Base-by-base conservation (phyloP, 768 basidiomycete species). In the Boletus fagicola region DNA sequence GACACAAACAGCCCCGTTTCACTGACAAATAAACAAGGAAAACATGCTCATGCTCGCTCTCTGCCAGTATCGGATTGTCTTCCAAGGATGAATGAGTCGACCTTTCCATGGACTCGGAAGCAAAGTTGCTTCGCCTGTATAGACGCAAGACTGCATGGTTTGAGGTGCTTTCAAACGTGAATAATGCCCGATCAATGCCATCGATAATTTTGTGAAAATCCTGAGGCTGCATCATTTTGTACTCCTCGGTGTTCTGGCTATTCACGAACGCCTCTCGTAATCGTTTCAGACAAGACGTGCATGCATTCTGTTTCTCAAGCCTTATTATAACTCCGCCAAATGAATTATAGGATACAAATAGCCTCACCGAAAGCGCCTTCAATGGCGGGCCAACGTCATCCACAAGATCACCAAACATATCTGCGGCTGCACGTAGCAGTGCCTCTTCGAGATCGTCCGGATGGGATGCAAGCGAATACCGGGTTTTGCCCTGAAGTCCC, bases 21-120 rank as follows among this genome's bases (percentile, higher is more conserved):
- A 78, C 92, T 69, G 59, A 95, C 94, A 94, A 96, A 68, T 95
- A 96, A 0, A 94, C 88, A 26, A 95, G 72, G 69, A 96, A 96
- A 1, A 97, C 79, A 55, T 86, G 85, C 64, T 97, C 94, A 62
- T 87, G 84, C n/a, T 88, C 84, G 39, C 75, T 75, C 33, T 78
- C 79, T 9, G 65, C 62, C 18, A 82, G 64, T 3, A 78, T 46
- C 15, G 60, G 56, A 39, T 76, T 76, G 1, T 81, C 79, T 22
- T 61, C 54, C 15, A 49, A 31, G 5, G 54, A 62, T 44, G 61
- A 65, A 24, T 20, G 59, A 15, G 49, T 39, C 4, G 74, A 66
- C 28, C 31, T 53, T 22, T 49, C 50, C 46, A 40, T 45, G 43
- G 65, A 43, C 5, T 49, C 26, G 6, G 58, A 43, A 30, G 72